Base-by-base conservation (phyloP, 108 stramenopile genomes). In the Nitzschia palea region DNA sequence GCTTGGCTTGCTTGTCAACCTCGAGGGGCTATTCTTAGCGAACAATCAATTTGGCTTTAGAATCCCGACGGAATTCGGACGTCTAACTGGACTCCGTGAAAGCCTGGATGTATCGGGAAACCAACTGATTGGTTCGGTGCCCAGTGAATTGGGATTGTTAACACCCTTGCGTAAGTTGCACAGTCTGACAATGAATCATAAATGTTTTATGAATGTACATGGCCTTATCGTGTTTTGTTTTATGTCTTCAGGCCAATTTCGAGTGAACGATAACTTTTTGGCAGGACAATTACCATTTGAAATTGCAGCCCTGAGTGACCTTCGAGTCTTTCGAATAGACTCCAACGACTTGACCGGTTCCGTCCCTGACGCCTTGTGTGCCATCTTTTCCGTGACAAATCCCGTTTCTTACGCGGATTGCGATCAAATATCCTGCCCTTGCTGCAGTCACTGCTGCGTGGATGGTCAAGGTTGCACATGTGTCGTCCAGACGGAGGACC, bases 11-110 rank as follows among this genome's bases (percentile, higher is more conserved):
- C 43, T 84, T 61, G 10, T 66, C 3, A 80, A 73, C 35, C 45
- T 87, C 42, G 79, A 80, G 44, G 68, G 69, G 28, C 52, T 87
- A 20, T 73, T 76, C 42, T 62, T 87, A 71, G 76, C 70, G 33
- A 35, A 55, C 25, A 85, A 85, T 43, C 48, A 83, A 42, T 65
- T 89, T 0, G 65, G 63, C n/a, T 85, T 84, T 17, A 55, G 55
- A 35, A 87, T 90, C 27, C 86, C 89, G 4, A 36, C 72, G 1
- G 83, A 90, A 61, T 50, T 90, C 50, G 89, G 89, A 42, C 67
- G 48, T 0, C 71, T 89, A 59, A 69, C 83, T 18, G 72, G 73
- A 4, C 78, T 88, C n/a, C 68, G 64, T 18, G 55, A 44, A 40
- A 54, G 31, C 3, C 76, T 82, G 55, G 82, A 88, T 44, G 65